phyloP scores from a whole-genome alignment of 148 eudicot genomes.

The Cornus suecica region DNA sequence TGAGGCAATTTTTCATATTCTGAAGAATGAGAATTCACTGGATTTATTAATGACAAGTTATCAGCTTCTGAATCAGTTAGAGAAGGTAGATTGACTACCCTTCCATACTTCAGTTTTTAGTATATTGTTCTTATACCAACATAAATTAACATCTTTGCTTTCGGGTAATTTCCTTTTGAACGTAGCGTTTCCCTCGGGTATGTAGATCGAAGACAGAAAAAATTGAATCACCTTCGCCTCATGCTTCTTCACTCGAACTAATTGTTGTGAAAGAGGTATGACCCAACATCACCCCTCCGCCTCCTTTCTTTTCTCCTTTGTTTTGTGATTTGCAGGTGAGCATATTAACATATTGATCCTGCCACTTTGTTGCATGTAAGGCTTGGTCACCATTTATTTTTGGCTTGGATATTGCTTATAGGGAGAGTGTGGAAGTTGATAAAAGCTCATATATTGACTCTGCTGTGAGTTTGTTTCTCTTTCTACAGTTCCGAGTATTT shows the following conservation, averaged over 20 bases:
- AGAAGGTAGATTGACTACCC: constrained; percentile 46
- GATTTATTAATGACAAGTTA: constrained; percentile 68
- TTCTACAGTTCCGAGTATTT: neutral
- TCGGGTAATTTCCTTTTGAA: constrained; percentile 2
- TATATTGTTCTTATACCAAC: neutral
- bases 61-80: constrained; percentile 68
- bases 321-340: neutral
- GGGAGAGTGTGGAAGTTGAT: constrained; percentile 25
- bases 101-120: constrained; percentile 1
- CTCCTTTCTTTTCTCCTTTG: neutral
- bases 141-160: neutral
- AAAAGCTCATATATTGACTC: constrained; percentile 39
- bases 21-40: constrained; percentile 68
- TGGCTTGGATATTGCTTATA: constrained; percentile 35
- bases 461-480: constrained; percentile 46
- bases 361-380: constrained; percentile 33
- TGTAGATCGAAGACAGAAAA: constrained; percentile 29
- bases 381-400: constrained; percentile 82
- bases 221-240: constrained; percentile 28
- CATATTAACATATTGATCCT: neutral
- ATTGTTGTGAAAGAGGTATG: constrained; percentile 66
- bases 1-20: constrained; percentile 62
- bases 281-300: too few species aligned
- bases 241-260: constrained; percentile 28
- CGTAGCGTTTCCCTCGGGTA: constrained; percentile 71